Evolutionary conservation across 768 basidiomycete species (phyloP), one percentile per base, ranked within the genome.

Genomic region (Dendrothele bispora): DNA sequence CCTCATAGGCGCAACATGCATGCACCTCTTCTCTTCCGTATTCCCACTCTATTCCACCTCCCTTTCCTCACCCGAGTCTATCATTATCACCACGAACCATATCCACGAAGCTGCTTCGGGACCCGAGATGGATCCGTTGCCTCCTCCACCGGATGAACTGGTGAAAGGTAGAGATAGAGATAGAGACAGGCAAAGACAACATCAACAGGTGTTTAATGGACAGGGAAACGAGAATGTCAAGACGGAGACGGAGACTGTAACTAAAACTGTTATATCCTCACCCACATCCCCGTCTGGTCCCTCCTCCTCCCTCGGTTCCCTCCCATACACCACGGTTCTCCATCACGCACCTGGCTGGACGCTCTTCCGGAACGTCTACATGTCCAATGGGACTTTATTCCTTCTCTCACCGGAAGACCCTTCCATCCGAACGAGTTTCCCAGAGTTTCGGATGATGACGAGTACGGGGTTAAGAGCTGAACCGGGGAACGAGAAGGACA

Each of bases 321-420:
- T 86, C 3, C 81, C 81, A 0, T 67, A 73, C 38, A 88, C 86
- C 0, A 68, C 74, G 12, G 58, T 89, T 24, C 63, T 82, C 11
- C 72, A 79, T 20, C 87, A 89, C 46, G 84, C 83, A 4, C 84
- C 84, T 24, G 91, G 91, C 32, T 94, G 91, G 90, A 92, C 92
- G 0, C 66, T 92, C 26, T 91, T 90, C 64, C 77, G 77, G 22
- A 84, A 92, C 61, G 61, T 95, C 4, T 95, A 95, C 75, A 80
- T 92, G 82, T 79, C 83, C 39, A 87, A 91, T 53, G 88, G 88
- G 7, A 91, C 90, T 0, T 75, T 92, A 38, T 83, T 78, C 64
- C 77, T 93, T 75, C 83, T 18, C 21, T 65, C 64, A 1, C 61
- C 61, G 18, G 53, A 52, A 48, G n/a, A n/a, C n/a, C n/a, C n/a